These are phyloP conservation scores for Fraxinus albicans DNA, from an alignment of 305 asterid genomes.

Conservation along the genomic window DNA sequence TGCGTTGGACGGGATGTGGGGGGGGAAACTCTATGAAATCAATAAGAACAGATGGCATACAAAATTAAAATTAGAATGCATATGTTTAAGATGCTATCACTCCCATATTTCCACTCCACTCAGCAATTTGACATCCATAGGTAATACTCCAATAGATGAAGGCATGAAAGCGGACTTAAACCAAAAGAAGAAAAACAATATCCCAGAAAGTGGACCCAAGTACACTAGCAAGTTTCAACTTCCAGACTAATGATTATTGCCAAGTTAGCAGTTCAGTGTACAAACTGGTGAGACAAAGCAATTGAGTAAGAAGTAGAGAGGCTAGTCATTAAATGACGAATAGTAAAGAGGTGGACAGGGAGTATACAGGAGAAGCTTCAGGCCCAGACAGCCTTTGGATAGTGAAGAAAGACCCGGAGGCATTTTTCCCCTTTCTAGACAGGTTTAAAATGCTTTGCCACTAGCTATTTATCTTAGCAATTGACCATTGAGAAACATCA, in stretches of 20 bases:
- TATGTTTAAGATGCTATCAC: background rate
- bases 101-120: background rate
- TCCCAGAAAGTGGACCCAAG: background rate
- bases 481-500: too few species aligned
- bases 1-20: background rate
- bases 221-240: background rate
- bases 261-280: background rate
- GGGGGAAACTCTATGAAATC: background rate
- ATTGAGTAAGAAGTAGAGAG: background rate
- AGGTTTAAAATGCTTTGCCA: background rate
- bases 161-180: background rate
- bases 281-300: background rate
- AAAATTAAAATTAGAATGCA: background rate
- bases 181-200: background rate
- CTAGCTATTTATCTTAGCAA: background rate
- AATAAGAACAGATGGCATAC: background rate
- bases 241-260: background rate
- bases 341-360: background rate
- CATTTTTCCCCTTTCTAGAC: background rate
- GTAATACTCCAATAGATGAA: background rate
- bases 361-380: background rate
- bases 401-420: background rate
- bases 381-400: background rate
- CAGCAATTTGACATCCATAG: background rate
- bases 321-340: background rate